Base-by-base conservation (phyloP, 2,329 filamentous ascomycete species). In the Aspergillus fischeri region DNA sequence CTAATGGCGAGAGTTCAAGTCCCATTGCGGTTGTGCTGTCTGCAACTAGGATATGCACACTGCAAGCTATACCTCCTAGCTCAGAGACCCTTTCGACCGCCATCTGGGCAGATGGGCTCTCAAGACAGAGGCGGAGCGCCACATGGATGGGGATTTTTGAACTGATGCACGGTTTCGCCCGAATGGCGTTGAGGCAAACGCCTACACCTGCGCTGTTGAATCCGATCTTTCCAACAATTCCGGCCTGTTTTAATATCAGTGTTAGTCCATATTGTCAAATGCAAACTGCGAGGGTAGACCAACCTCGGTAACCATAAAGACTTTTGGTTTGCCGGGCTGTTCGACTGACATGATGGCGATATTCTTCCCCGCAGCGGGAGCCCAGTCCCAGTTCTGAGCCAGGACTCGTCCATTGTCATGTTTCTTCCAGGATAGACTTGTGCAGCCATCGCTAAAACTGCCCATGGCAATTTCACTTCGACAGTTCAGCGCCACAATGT, bases 161-260 rank as follows among this genome's bases (percentile, higher is more conserved):
- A 2, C 70, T 63, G 63, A 84, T 77, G 50, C 86, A 78, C 1
- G 84, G 83, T 2, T 78, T 76, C 3, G 82, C 83, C 42, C 79
- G 77, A 58, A 88, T 85, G 0, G 85, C 86, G 59, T 88, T 88
- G 8, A 88, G 73, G 47, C 81, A 82, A 0, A 81, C 80, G 0
- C 84, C 85, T 0, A 88, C 83, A 0, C 85, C 83, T 0, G 69
- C 65, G 17, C 73, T 74, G 64, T 89, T 89, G 62, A 88, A 75
- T 0, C 86, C 86, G 24, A 88, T 87, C 69, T 89, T 89, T 14
- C 84, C 85, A 35, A 88, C 79, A 21, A 85, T 77, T 8, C 83
- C 83, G 4, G 80, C 83, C 69, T 70, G 25, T 2, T 17, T 1
- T 14, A 2, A 10, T 4, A 17, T 53, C 4, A 57, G 25, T 27